phyloP scores from a whole-genome alignment of 148 eudicot genomes.

The Limonium bicolor region DNA sequence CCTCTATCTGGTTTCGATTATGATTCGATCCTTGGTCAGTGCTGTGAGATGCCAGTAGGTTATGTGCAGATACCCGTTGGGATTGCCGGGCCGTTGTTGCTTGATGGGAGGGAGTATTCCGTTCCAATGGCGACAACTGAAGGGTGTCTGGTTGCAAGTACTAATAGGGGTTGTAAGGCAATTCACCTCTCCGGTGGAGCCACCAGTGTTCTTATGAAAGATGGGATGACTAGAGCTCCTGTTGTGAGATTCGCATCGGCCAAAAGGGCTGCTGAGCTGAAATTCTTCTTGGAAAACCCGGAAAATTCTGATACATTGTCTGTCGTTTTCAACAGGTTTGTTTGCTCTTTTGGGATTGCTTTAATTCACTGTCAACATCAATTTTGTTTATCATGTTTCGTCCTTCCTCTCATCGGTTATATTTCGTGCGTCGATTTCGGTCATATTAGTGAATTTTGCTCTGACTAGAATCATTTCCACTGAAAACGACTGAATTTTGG shows the following conservation, averaged over 20 bases:
- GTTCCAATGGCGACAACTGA: constrained; percentile 46
- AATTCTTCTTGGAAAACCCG: constrained; percentile 23
- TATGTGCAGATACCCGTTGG: constrained; percentile 39
- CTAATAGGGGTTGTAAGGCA: constrained; percentile 35
- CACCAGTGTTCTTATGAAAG: constrained; percentile 19
- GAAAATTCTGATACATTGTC: constrained; percentile 19
- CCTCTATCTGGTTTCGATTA: constrained; percentile 30
- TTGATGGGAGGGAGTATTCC: constrained; percentile 23
- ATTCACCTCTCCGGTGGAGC: constrained; percentile 29
- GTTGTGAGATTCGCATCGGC: constrained; percentile 27
- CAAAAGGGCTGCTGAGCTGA: constrained; percentile 31
- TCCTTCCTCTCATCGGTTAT: no score
- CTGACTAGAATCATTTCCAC: no score
- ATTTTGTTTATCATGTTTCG: background rate
- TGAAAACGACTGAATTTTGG: no score
- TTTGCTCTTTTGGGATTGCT: background rate
- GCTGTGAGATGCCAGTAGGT: constrained; percentile 40
- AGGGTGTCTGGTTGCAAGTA: constrained; percentile 35
- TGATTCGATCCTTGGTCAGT: constrained; percentile 29
- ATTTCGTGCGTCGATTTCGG: no score
- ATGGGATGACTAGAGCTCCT: constrained; percentile 36
- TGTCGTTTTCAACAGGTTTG: constrained; percentile 26
- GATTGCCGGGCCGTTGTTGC: constrained; percentile 29
- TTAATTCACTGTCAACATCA: background rate
- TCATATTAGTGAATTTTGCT: no score